Evolutionary conservation across 2,329 filamentous ascomycete species (phyloP).

Genomic region (Fusarium proliferatum): DNA sequence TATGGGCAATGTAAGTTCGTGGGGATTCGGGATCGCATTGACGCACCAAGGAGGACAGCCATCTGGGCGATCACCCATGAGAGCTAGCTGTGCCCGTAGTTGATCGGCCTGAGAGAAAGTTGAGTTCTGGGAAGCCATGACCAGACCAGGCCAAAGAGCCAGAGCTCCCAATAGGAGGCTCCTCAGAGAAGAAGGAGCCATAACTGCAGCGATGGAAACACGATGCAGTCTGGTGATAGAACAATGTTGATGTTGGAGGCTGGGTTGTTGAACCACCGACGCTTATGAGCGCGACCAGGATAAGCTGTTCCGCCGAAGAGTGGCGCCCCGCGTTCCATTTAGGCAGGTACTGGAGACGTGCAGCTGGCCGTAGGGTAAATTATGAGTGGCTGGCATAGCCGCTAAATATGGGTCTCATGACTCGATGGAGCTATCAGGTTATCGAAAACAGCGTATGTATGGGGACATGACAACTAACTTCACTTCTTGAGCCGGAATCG

Average conservation of each 20-base stretch:
- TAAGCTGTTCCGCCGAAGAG: slow-evolving; percentile 42
- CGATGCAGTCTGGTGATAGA: slow-evolving; percentile 34
- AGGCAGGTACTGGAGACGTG: slow-evolving; percentile 36
- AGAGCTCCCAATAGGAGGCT: slow-evolving; percentile 55
- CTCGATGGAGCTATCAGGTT: slow-evolving; percentile 14
- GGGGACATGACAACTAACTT: slow-evolving; percentile 23
- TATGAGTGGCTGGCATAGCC: slow-evolving; percentile 26
- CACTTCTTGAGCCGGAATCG: slow-evolving; percentile 6
- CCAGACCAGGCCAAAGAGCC: slow-evolving; percentile 54
- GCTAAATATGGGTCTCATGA: slow-evolving; percentile 33
- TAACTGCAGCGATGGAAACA: slow-evolving; percentile 47
- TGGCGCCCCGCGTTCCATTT: slow-evolving; percentile 43
- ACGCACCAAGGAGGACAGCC: slow-evolving; percentile 81
- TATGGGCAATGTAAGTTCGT: not conserved
- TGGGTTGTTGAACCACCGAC: slow-evolving; percentile 22
- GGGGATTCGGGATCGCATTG: not conserved
- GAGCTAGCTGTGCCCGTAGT: slow-evolving; percentile 72
- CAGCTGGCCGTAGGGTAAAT: not conserved
- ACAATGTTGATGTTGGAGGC: slow-evolving; percentile 30
- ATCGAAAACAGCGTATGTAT: slow-evolving; percentile 16
- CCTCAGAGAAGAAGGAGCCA: slow-evolving; percentile 54
- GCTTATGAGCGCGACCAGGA: slow-evolving; percentile 37
- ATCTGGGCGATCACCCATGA: slow-evolving; percentile 78
- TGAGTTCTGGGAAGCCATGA: slow-evolving; percentile 57
- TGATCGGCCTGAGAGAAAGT: slow-evolving; percentile 72